These are phyloP conservation scores for Penicillium angulare DNA, from an alignment of 495 filamentous ascomycete species.

Conservation along the genomic window DNA sequence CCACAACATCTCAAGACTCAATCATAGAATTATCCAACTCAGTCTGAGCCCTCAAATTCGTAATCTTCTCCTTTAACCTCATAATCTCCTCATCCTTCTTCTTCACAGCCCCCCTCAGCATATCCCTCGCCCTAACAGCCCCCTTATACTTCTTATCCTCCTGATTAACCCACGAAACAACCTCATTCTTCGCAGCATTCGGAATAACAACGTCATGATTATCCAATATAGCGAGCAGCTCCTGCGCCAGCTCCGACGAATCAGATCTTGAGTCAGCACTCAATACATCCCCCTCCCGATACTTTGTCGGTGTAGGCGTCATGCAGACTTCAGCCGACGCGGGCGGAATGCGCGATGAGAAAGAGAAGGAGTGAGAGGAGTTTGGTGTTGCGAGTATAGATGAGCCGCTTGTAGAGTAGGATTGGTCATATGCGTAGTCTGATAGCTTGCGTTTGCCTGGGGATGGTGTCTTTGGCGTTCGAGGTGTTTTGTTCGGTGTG, in stretches of 20 bases:
- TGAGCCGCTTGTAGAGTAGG: background rate
- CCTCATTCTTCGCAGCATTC: constrained; percentile 32
- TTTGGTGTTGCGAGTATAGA: background rate
- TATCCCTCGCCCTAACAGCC: constrained; percentile 60
- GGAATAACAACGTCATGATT: constrained; percentile 45
- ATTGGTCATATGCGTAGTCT: constrained; percentile 19
- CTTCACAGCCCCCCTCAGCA: constrained; percentile 57
- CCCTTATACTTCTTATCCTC: constrained; percentile 57
- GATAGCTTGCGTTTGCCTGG: constrained; percentile 54
- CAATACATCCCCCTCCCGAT: constrained; percentile 30
- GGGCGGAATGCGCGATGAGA: constrained; percentile 22
- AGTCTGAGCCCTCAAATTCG: constrained; percentile 27
- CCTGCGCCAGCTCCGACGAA: constrained; percentile 49
- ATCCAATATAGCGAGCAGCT: constrained; percentile 52
- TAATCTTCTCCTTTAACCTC: constrained; percentile 51
- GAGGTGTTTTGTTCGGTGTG: constrained; percentile 35
- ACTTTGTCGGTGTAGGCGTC: constrained; percentile 53
- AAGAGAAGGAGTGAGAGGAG: background rate
- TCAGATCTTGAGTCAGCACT: constrained; percentile 23
- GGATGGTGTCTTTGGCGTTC: constrained; percentile 43
- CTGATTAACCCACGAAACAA: constrained; percentile 50
- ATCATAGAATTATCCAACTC: constrained; percentile 47
- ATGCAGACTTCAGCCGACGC: constrained; percentile 33
- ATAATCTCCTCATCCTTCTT: constrained; percentile 58
- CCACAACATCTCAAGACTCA: constrained; percentile 9